Evolutionary conservation across 495 filamentous ascomycete species (phyloP), one percentile per base, ranked within the genome.

Genomic region (Penicillium arizonense): DNA sequence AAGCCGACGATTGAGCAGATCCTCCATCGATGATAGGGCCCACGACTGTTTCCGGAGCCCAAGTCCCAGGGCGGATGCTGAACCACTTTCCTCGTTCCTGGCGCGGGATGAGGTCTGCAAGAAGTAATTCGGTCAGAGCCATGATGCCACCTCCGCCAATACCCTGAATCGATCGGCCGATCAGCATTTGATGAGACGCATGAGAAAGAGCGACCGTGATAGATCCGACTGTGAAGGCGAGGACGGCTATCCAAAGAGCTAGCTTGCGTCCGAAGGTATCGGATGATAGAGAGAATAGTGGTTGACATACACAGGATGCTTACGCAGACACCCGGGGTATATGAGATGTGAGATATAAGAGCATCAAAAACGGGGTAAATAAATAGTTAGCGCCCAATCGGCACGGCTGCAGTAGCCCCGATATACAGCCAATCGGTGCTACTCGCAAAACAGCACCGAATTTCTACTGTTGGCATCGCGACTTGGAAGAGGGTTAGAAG

Each of bases 71-170:
- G 20, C 72, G 56, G 39, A 81, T 69, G 9, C 77, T 77, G 34
- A 69, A 67, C 59, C 75, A 82, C 47, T 77, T 60, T 20, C 62
- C 70, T 49, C 71, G 58, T 6, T 65, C 50, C 6, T 64, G 47
- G 7, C 78, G 66, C 0, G 76, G 72, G 12, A 78, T 79, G n/a
- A 90, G 66, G 62, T 89, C 87, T 0, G 84, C 85, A 35, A 90
- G 74, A 9, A 88, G 61, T 16, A 88, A 82, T 58, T 84, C 82
- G 0, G 77, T 79, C 49, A 89, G 62, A 14, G 75, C 73, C 26
- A 87, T 73, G 37, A 90, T 71, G 0, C 87, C 86, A 8, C 86
- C 86, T 13, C 82, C 86, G n/a, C 87, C 87, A 32, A 87, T 62
- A 28, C 87, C 87, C 51, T 88, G 85, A 21, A 89, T 70, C 1